These are phyloP conservation scores for Leptomonas pyrrhocoris DNA, from an alignment of 208 protist species.

Conservation along the genomic window DNA sequence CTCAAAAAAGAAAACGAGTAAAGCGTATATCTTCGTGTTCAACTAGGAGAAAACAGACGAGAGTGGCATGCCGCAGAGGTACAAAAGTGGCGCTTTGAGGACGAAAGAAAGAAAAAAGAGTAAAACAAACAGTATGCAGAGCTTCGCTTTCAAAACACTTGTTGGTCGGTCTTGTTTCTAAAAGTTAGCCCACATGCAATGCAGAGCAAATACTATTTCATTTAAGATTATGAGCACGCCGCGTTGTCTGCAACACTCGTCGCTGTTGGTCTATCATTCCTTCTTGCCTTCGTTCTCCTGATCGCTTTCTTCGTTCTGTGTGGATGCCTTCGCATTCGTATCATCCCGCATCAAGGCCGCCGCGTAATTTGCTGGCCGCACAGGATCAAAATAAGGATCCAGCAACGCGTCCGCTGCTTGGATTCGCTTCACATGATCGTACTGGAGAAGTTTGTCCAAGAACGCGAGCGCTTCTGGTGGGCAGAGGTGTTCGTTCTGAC, in stretches of 20 bases:
- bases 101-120: not conserved
- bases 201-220: not conserved
- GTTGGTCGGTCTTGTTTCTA: too few species aligned
- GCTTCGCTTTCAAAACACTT: not conserved
- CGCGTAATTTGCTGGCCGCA: slow-evolving; percentile 56
- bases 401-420: slow-evolving; percentile 98
- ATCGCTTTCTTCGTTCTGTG: slow-evolving; percentile 31
- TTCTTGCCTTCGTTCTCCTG: slow-evolving; percentile 18
- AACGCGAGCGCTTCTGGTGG: slow-evolving; percentile 98
- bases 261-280: not conserved
- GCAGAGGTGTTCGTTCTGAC: slow-evolving; percentile 96
- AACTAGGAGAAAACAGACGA: too few species aligned
- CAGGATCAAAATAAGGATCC: slow-evolving; percentile 98
- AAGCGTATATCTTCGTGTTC: too few species aligned
- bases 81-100: not conserved
- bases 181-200: not conserved
- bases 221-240: too few species aligned
- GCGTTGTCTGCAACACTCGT: too few species aligned
- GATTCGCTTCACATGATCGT: slow-evolving; percentile 97
- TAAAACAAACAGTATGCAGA: not conserved
- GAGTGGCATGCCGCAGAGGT: too few species aligned
- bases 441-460: slow-evolving; percentile 97
- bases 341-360: slow-evolving; percentile 8
- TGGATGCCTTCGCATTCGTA: not conserved
- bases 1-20: too few species aligned